Evolutionary conservation across 805 yeast species (phyloP), one percentile per base, ranked within the genome.

Genomic region (Pichia ethanolica): DNA sequence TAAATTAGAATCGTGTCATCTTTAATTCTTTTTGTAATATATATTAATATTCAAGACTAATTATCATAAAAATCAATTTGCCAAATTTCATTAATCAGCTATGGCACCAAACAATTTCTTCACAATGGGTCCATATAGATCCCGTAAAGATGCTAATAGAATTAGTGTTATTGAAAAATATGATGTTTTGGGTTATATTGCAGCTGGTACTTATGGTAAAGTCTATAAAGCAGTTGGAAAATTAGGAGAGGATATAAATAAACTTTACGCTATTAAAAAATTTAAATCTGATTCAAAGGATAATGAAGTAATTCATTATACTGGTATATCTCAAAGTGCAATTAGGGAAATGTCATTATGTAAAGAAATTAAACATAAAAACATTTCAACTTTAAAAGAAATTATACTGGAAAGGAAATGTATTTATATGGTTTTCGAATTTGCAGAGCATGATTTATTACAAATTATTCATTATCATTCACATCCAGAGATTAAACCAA

Each of bases 151-250:
- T 61, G 65, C 75, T 28, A 67, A 77, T 12, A 69, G 96, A 46
- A 74, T 79, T 33, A 81, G 86, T 3, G 96, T 93, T 4, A 69
- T 89, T n/a, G 83, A 84, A 46, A 85, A 83, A 58, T 93, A 90
- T 67, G 90, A 85, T 53, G 84, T 93, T 52, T 68, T 89, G 14
- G 99, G 99, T 0, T 93, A 93, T 66, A 93, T 93, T 51, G 99
- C 99, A 1, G 97, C 99, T 0, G 99, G 99, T 38, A 93, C 99
- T 0, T 93, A 93, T 66, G 99, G 99, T 50, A 79, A 89, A 51
- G 96, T 89, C 26, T 93, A 89, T 71, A 91, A 93, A 63, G 98
- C 97, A 7, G 77, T 78, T 53, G 74, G 82, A 8, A 53, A 64
- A 50, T 52, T 60, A 40, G 59, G 56, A 39, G 50, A 48, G 50